Conservation (phyloP, 306 rosid species). For the Medicago arabica region DNA sequence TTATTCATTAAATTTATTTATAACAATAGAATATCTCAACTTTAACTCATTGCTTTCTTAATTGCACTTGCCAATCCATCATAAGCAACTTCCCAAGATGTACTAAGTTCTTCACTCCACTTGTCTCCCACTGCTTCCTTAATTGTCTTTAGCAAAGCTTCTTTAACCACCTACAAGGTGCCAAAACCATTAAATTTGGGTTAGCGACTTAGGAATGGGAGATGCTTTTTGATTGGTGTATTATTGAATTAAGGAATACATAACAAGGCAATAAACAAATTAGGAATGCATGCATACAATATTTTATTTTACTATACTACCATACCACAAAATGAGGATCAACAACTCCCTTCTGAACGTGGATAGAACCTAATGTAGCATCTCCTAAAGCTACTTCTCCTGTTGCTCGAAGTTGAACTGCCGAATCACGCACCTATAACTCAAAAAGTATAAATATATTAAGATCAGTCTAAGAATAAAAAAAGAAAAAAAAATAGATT, state of each 20-base stretch:
- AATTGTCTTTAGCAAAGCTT: conserved; percentile 34
- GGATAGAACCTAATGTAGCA: conserved; percentile 24
- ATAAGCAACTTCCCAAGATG: conserved; percentile 36
- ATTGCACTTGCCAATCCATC: conserved; percentile 39
- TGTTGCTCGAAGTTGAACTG: conserved; percentile 31
- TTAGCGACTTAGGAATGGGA: not conserved
- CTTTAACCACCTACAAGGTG: conserved; percentile 37
- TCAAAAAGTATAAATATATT: not conserved
- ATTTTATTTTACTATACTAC: not conserved
- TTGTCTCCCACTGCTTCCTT: conserved; percentile 37
- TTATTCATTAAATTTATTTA: conserved; percentile 7
- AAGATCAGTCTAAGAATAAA: too few species aligned
- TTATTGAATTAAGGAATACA: not conserved
- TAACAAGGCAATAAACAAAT: not conserved
- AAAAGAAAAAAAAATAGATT: too few species aligned
- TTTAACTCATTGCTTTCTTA: conserved; percentile 12
- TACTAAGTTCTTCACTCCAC: conserved; percentile 32
- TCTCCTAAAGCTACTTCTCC: conserved; percentile 3
- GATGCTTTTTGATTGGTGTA: not conserved
- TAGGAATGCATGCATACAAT: not conserved
- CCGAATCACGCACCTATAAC: conserved; percentile 11
- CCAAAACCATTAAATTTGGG: not conserved
- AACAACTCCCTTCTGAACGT: conserved; percentile 16
- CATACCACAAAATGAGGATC: conserved; percentile 42
- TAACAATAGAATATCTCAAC: not conserved